Percentiles rank a stretch among this genome's conserved stretches.
phyloP scores from a whole-genome alignment of 2,329 filamentous ascomycete species.

The Fusarium falciforme region DNA sequence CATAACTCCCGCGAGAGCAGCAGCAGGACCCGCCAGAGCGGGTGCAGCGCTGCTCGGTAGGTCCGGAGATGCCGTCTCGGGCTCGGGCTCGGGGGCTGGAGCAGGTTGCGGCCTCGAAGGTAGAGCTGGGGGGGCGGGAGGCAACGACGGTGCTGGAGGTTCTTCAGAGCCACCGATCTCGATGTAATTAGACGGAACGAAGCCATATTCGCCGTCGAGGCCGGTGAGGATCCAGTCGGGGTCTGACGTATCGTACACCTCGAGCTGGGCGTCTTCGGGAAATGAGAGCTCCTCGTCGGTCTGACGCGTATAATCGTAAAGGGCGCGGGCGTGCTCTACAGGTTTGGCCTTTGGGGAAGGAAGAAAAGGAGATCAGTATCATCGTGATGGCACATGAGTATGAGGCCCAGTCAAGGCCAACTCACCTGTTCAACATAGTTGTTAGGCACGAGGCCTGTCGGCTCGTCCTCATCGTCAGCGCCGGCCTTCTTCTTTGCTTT shows the following conservation, averaged over 20 bases:
- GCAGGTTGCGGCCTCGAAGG: slow-evolving; percentile 55
- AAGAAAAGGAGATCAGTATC: slow-evolving; percentile 6
- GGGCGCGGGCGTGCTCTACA: slow-evolving; percentile 80
- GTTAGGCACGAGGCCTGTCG: slow-evolving; percentile 88
- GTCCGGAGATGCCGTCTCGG: slow-evolving; percentile 43
- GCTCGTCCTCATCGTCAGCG: slow-evolving; percentile 88
- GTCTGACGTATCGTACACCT: slow-evolving; percentile 90
- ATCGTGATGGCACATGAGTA: neutral
- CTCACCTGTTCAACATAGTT: slow-evolving; percentile 94
- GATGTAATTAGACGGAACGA: slow-evolving; percentile 96
- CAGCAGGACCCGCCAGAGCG: slow-evolving; percentile 58
- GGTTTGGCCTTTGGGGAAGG: slow-evolving; percentile 64
- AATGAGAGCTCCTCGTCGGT: slow-evolving; percentile 99
- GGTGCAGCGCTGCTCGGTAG: slow-evolving; percentile 43
- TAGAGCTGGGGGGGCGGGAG: slow-evolving; percentile 54
- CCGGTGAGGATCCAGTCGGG: slow-evolving; percentile 97
- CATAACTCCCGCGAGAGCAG: slow-evolving; percentile 68
- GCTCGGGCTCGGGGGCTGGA: slow-evolving; percentile 41
- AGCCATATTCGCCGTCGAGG: slow-evolving; percentile 86
- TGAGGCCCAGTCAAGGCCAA: neutral
- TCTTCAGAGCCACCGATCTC: slow-evolving; percentile 69
- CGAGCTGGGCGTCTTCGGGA: slow-evolving; percentile 83
- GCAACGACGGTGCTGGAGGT: slow-evolving; percentile 54
- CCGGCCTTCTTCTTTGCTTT: slow-evolving; percentile 91
- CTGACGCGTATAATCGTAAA: slow-evolving; percentile 98